Percentiles rank a stretch among this genome's conserved stretches.
These are phyloP conservation scores for Kwoniella sp. DNA, from an alignment of 768 basidiomycete species.

Conservation along the genomic window DNA sequence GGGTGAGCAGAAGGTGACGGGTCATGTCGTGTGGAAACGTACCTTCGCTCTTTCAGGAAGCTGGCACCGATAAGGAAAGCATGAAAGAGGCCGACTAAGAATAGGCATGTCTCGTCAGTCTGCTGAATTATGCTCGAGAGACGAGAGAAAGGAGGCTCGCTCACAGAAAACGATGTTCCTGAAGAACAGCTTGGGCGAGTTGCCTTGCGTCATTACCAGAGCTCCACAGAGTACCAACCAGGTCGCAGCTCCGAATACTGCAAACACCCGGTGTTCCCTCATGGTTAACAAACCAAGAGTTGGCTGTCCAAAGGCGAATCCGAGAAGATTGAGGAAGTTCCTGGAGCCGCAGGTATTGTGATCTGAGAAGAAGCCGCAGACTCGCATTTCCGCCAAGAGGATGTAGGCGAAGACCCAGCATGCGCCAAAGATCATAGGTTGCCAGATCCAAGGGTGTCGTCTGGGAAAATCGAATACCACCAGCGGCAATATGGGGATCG, in stretches of 20 bases:
- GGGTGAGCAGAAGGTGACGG: not conserved
- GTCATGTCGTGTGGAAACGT: not conserved
- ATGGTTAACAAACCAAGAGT: constrained; percentile 54
- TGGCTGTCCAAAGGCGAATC: constrained; percentile 51
- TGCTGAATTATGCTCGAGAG: not conserved
- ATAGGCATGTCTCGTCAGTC: not conserved
- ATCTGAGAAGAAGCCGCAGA: constrained; percentile 45
- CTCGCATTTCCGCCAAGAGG: constrained; percentile 47
- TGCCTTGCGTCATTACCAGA: constrained; percentile 42
- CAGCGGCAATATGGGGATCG: constrained; percentile 42
- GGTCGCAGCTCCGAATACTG: constrained; percentile 42
- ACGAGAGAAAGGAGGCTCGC: not conserved
- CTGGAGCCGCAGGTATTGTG: constrained; percentile 44
- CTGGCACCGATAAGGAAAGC: constrained; percentile 73
- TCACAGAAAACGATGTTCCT: constrained; percentile 57
- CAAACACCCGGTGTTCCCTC: constrained; percentile 51
- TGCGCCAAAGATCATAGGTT: constrained; percentile 46
- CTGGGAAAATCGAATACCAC: constrained; percentile 49
- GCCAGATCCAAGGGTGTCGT: constrained; percentile 39
- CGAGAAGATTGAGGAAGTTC: constrained; percentile 54
- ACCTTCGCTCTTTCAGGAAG: constrained; percentile 58
- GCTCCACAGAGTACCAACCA: constrained; percentile 51
- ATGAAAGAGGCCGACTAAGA: constrained; percentile 77
- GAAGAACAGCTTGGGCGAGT: constrained; percentile 56
- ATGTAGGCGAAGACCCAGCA: constrained; percentile 46